Evolutionary conservation across 352 stramenopile genomes (phyloP).

Genomic region (Phytophthora megakarya): DNA sequence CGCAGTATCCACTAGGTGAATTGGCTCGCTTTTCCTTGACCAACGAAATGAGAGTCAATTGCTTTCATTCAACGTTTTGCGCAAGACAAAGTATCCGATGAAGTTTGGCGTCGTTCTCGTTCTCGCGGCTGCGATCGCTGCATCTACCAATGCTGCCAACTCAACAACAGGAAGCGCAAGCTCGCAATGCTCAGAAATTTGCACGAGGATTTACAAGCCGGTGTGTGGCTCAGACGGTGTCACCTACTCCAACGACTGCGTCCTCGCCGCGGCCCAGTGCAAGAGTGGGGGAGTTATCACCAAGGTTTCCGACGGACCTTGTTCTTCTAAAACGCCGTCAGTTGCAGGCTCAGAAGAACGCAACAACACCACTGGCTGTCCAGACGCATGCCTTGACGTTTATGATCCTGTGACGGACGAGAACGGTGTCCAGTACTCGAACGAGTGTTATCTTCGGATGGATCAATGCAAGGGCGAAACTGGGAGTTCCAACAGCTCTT

Average conservation of each 20-base stretch:
- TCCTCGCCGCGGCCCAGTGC: constrained; percentile 36
- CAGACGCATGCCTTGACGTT: constrained; percentile 31
- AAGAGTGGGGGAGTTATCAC: constrained; percentile 30
- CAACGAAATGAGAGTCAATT: not conserved
- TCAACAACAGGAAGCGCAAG: not conserved
- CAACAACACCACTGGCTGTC: not conserved
- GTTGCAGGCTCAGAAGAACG: not conserved
- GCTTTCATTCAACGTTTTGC: constrained; percentile 8
- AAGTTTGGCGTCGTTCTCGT: not conserved
- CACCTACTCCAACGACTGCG: constrained; percentile 45
- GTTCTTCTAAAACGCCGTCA: not conserved
- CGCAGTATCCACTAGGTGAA: not conserved
- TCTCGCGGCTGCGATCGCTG: not conserved
- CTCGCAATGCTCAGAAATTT: not conserved
- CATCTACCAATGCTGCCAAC: not conserved
- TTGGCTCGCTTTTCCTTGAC: constrained; percentile 3
- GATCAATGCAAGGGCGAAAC: constrained; percentile 24
- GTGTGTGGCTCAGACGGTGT: constrained; percentile 40
- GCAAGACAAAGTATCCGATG: not conserved
- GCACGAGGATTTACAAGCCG: constrained; percentile 33
- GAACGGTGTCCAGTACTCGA: constrained; percentile 38
- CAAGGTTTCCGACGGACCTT: constrained; percentile 23
- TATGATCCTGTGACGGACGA: constrained; percentile 33
- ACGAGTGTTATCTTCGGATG: constrained; percentile 32
- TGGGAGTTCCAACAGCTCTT: not conserved